These are phyloP conservation scores for Scheffersomyces parashehatae DNA, from an alignment of 1,139 yeast species.

Conservation along the genomic window DNA sequence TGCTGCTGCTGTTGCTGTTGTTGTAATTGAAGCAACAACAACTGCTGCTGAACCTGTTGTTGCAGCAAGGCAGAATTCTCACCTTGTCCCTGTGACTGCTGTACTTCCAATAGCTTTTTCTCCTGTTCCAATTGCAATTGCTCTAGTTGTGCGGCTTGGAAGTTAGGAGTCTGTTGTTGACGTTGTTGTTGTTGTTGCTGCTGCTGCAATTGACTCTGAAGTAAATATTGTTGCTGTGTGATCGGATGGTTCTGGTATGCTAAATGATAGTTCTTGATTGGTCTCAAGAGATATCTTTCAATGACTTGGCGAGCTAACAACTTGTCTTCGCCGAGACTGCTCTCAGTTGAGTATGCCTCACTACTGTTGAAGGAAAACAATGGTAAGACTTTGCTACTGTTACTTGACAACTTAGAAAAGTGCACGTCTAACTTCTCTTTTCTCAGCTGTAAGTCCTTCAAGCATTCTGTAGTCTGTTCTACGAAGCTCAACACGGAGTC, in stretches of 20 bases:
- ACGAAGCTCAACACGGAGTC: constrained; percentile 36
- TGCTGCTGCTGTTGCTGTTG: constrained; percentile 13
- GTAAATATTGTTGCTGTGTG: constrained; percentile 40
- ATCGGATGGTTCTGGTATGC: constrained; percentile 50
- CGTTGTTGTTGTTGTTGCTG: constrained; percentile 20
- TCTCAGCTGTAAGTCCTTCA: constrained; percentile 32
- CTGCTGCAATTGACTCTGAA: constrained; percentile 22
- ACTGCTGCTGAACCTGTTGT: constrained; percentile 12
- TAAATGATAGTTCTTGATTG: constrained; percentile 48
- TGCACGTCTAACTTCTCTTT: constrained; percentile 35
- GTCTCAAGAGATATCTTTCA: constrained; percentile 43
- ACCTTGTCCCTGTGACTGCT: constrained; percentile 6
- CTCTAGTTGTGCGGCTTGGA: constrained; percentile 24
- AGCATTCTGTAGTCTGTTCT: constrained; percentile 37
- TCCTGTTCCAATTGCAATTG: constrained; percentile 32
- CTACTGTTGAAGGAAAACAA: constrained; percentile 38
- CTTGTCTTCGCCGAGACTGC: constrained; percentile 39
- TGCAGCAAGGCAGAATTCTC: constrained; percentile 12
- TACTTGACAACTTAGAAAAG: constrained; percentile 25
- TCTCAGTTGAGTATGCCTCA: constrained; percentile 17
- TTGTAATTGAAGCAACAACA: constrained; percentile 7
- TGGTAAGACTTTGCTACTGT: constrained; percentile 28
- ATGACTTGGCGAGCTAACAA: constrained; percentile 42
- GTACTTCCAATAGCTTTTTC: constrained; percentile 22
- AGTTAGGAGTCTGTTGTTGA: constrained; percentile 16